A percentile compares a stretch with the other conserved stretches of the same genome.
phyloP scores from a whole-genome alignment of 2,329 filamentous ascomycete genomes.

The Fusarium longipes region DNA sequence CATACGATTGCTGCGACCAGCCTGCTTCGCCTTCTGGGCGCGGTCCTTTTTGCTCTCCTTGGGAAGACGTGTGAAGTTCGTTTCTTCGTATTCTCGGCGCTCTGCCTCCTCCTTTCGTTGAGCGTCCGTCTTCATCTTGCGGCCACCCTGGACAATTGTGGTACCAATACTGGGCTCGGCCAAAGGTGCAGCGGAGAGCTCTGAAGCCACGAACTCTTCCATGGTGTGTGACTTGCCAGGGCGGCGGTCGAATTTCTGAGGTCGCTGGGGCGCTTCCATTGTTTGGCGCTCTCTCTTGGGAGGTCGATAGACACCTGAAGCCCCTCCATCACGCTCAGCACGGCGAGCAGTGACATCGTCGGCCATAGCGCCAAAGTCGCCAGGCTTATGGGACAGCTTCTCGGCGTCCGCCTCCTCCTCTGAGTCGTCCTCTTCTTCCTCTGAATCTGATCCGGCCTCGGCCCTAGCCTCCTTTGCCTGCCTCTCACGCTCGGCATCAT shows the following conservation, averaged over 20 bases:
- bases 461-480: conserved; percentile 49
- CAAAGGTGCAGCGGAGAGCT: conserved; percentile 83
- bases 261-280: conserved; percentile 77
- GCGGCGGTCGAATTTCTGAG: conserved; percentile 69
- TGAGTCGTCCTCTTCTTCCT: conserved; percentile 51
- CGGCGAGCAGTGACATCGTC: conserved; percentile 50
- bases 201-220: conserved; percentile 89
- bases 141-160: conserved; percentile 82
- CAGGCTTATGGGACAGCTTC: conserved; percentile 41
- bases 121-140: conserved; percentile 79
- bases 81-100: conserved; percentile 87
- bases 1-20: conserved; percentile 68
- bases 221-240: conserved; percentile 83
- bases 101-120: conserved; percentile 84
- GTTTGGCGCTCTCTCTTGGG: conserved; percentile 88
- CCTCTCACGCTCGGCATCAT: conserved; percentile 70
- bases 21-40: conserved; percentile 69
- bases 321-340: conserved; percentile 49
- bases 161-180: conserved; percentile 93
- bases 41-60: conserved; percentile 88
- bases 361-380: conserved; percentile 47
- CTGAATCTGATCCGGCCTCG: conserved; percentile 45
- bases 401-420: conserved; percentile 53
- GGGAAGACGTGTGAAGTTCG: conserved; percentile 88
- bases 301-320: conserved; percentile 84